phyloP scores from a whole-genome alignment of 1,139 yeast species.

The Taphrina deformans region DNA sequence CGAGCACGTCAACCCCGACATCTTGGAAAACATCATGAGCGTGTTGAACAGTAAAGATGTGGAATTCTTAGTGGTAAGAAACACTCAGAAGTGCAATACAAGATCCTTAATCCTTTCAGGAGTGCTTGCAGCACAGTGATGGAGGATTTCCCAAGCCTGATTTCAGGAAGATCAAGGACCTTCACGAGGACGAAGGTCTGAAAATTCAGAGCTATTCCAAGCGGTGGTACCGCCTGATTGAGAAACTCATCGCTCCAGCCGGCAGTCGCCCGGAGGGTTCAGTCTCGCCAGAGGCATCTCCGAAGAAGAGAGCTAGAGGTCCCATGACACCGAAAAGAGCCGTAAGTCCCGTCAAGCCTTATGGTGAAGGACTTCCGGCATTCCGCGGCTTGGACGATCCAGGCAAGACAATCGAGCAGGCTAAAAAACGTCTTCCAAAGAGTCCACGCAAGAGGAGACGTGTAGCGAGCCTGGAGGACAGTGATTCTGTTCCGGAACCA shows the following conservation, averaged over 20 bases:
- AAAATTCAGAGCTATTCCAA: background rate
- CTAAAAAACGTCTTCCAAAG: background rate
- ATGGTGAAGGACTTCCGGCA: background rate
- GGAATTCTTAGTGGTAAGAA: background rate
- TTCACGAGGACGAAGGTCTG: background rate
- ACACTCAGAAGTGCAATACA: too few species aligned
- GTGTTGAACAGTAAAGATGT: background rate
- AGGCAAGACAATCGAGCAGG: background rate
- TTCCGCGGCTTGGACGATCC: background rate
- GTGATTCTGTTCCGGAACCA: background rate
- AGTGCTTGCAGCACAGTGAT: background rate
- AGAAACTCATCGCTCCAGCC: background rate
- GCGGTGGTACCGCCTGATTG: conserved; percentile 3
- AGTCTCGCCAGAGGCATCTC: background rate
- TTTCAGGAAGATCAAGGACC: background rate
- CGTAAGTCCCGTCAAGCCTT: background rate
- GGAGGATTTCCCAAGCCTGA: background rate
- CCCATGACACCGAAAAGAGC: background rate
- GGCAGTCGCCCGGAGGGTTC: background rate
- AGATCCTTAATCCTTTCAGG: background rate
- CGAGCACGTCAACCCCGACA: too few species aligned
- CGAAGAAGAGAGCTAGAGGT: background rate
- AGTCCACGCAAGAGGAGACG: background rate
- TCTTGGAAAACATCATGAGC: background rate
- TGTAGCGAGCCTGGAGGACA: background rate